A percentile compares a stretch with the other conserved stretches of the same genome.
These are phyloP conservation scores for Pigoraptor vietnamica DNA, from an alignment of 78 protist genomes.

Conservation along the genomic window DNA sequence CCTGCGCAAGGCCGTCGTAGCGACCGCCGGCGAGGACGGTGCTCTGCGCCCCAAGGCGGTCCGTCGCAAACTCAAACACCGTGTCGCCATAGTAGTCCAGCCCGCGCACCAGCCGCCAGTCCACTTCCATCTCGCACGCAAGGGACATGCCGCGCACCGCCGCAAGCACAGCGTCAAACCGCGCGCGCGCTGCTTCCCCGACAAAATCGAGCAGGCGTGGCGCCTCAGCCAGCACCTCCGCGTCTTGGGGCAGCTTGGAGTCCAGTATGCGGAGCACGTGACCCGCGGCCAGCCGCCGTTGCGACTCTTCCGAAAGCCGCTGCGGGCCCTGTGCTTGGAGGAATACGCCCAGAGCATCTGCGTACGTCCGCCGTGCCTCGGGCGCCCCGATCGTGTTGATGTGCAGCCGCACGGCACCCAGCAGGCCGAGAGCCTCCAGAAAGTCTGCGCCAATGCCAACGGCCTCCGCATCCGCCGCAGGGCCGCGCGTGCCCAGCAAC, in stretches of 20 bases:
- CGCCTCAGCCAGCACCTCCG: slow-evolving; percentile 13
- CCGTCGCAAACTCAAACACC: slow-evolving; percentile 44
- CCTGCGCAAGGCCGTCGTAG: slow-evolving; percentile 30
- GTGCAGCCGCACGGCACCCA: not conserved
- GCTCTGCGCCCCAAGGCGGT: not conserved
- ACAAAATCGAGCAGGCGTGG: slow-evolving; percentile 22
- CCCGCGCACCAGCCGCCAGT: slow-evolving; percentile 44
- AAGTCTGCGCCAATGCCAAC: slow-evolving; percentile 18
- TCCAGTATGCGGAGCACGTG: slow-evolving; percentile 45
- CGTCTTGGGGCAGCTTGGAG: slow-evolving; percentile 41
- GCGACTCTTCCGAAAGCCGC: not conserved
- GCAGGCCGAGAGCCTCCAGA: slow-evolving; percentile 21
- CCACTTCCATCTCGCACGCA: not conserved
- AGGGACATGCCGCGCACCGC: slow-evolving; percentile 16
- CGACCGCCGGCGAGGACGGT: slow-evolving; percentile 22
- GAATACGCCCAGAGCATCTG: not conserved
- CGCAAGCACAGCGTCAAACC: slow-evolving; percentile 17
- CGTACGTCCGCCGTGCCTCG: slow-evolving; percentile 2
- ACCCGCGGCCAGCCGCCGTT: not conserved
- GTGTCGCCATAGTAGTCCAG: slow-evolving; percentile 65
- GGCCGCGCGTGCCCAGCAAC: slow-evolving; percentile 28
- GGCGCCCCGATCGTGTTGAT: slow-evolving; percentile 36
- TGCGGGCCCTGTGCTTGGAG: not conserved
- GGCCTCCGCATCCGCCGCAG: slow-evolving; percentile 38
- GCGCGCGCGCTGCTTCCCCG: not conserved